phyloP scores from a whole-genome alignment of 805 yeast genomes.

The Hermanozyma aechmeae region DNA sequence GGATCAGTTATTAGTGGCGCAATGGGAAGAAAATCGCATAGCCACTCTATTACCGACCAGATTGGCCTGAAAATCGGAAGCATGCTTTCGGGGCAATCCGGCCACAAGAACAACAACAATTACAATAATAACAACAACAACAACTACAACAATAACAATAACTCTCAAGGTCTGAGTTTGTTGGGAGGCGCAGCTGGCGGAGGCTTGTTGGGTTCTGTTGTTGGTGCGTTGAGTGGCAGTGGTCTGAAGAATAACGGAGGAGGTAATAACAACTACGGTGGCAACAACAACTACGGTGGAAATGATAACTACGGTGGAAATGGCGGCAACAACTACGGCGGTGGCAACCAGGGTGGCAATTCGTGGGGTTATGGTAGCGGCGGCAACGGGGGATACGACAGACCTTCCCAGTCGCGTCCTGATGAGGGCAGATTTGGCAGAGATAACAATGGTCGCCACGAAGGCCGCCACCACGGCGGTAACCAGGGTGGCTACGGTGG shows the following conservation, averaged over 20 bases:
- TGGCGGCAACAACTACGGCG: background rate
- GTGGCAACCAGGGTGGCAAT: background rate
- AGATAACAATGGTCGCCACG: slow-evolving; percentile 1
- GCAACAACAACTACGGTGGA: background rate
- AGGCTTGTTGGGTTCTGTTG: too few relatives aligned
- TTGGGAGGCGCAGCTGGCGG: background rate
- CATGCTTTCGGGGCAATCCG: slow-evolving; percentile 6
- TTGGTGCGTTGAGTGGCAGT: too few relatives aligned
- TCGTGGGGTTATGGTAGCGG: too few relatives aligned
- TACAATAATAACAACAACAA: background rate
- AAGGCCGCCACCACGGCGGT: slow-evolving; percentile 1
- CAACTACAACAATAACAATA: background rate
- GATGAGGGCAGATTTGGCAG: too few relatives aligned
- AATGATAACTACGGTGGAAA: background rate
- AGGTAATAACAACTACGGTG: background rate
- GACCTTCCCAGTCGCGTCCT: too few relatives aligned
- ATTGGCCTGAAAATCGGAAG: slow-evolving; percentile 7
- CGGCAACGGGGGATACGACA: too few relatives aligned
- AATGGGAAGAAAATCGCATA: background rate
- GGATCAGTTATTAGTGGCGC: background rate
- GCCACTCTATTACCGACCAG: background rate
- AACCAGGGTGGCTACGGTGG: too few relatives aligned
- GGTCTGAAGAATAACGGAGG: background rate
- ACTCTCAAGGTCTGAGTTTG: background rate
- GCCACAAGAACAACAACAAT: background rate